Evolutionary conservation across 164 flowering plant genomes (phyloP).

Genomic region (Brasenia schreberi): DNA sequence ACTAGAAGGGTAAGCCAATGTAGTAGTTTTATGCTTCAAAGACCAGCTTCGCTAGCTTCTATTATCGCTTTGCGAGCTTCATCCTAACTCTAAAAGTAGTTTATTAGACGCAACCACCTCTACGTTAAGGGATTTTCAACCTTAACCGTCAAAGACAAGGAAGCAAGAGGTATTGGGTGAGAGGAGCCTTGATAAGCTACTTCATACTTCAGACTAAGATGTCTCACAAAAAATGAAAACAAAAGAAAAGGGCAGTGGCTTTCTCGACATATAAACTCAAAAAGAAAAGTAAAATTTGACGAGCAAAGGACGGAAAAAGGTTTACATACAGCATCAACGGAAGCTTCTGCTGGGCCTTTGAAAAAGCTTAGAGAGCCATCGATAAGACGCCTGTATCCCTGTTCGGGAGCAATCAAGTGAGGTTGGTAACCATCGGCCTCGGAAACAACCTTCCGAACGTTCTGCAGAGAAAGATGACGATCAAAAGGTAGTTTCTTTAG

Average conservation of each 20-base stretch:
- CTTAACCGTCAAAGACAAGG: no score
- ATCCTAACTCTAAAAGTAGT: no score
- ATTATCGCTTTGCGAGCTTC: no score
- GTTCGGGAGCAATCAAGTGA: conserved; percentile 96
- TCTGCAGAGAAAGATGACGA: conserved; percentile 70
- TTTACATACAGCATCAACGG: conserved; percentile 91
- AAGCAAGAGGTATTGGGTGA: no score
- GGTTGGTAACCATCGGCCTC: conserved; percentile 99
- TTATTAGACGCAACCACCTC: no score
- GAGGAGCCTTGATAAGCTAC: no score
- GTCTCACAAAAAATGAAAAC: background rate
- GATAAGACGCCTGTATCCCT: conserved; percentile 93
- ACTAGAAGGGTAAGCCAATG: no score
- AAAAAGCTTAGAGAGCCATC: conserved; percentile 88
- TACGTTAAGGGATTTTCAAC: no score
- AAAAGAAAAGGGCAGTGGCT: background rate
- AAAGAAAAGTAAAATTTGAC: background rate
- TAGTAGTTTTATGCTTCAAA: no score
- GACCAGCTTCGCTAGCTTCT: no score
- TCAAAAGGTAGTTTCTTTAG: conserved; percentile 81
- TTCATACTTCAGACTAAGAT: no score
- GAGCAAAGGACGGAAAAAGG: background rate
- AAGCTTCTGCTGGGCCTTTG: conserved; percentile 99
- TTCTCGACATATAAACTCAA: background rate
- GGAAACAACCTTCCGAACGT: conserved; percentile 66